These are phyloP conservation scores for Debaryomyces udenii DNA, from an alignment of 1,139 yeast genomes.

Conservation along the genomic window DNA sequence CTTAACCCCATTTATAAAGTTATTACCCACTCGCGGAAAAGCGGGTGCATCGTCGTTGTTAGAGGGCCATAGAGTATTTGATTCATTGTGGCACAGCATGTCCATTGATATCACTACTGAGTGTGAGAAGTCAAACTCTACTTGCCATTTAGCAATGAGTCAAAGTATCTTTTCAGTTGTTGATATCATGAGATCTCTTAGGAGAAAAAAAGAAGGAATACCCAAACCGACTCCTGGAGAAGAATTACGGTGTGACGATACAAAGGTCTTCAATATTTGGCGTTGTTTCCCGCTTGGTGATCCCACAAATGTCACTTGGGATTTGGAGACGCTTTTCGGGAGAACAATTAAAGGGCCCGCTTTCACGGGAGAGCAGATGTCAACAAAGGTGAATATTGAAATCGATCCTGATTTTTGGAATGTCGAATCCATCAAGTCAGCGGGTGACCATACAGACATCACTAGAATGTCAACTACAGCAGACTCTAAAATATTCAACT, in stretches of 20 bases:
- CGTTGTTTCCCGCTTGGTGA: slow-evolving; percentile 80
- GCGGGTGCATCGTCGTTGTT: slow-evolving; percentile 85
- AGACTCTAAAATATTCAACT: slow-evolving; percentile 12
- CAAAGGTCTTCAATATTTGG: slow-evolving; percentile 60
- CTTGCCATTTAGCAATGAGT: slow-evolving; percentile 58
- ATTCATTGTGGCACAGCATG: slow-evolving; percentile 94
- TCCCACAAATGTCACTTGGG: slow-evolving; percentile 54
- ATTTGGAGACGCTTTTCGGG: slow-evolving; percentile 70
- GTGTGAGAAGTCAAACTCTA: slow-evolving; percentile 35
- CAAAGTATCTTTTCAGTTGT: slow-evolving; percentile 78
- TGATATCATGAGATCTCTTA: slow-evolving; percentile 67
- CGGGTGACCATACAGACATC: slow-evolving; percentile 17
- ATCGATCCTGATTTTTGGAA: slow-evolving; percentile 53
- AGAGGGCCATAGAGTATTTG: slow-evolving; percentile 96
- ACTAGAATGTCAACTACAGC: slow-evolving; percentile 21
- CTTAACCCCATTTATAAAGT: slow-evolving; percentile 86
- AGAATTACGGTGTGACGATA: slow-evolving; percentile 68
- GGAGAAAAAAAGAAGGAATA: slow-evolving; percentile 63
- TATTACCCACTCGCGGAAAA: slow-evolving; percentile 90
- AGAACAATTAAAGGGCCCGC: slow-evolving; percentile 66
- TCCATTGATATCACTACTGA: slow-evolving; percentile 76
- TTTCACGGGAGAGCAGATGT: slow-evolving; percentile 44
- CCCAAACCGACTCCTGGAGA: slow-evolving; percentile 79
- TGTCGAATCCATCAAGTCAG: slow-evolving; percentile 28
- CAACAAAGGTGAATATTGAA: slow-evolving; percentile 46